These are phyloP conservation scores for Penicillium frequentans DNA, from an alignment of 2,329 filamentous ascomycete genomes.

Conservation along the genomic window DNA sequence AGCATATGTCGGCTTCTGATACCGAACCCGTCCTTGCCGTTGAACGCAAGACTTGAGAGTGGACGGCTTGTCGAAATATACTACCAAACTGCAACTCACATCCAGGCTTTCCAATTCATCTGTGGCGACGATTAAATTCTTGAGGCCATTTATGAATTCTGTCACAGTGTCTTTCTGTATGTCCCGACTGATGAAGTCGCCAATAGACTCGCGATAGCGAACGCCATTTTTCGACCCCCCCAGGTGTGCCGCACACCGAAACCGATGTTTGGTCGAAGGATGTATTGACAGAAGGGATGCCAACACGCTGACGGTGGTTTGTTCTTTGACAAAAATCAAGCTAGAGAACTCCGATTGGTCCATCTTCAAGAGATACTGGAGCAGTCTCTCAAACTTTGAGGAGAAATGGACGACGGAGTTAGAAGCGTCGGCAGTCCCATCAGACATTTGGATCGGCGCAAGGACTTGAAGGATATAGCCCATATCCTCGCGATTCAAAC, in stretches of 20 bases:
- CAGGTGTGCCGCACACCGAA: slow-evolving; percentile 42
- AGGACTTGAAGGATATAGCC: slow-evolving; percentile 53
- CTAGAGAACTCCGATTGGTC: slow-evolving; percentile 51
- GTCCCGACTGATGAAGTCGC: slow-evolving; percentile 49
- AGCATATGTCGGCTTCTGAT: slow-evolving; percentile 54
- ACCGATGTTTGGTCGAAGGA: slow-evolving; percentile 48
- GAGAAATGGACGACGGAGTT: slow-evolving; percentile 43
- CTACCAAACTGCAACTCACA: slow-evolving; percentile 63
- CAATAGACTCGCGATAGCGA: slow-evolving; percentile 46
- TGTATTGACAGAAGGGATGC: slow-evolving; percentile 57
- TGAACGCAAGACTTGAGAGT: slow-evolving; percentile 67
- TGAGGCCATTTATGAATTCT: slow-evolving; percentile 54
- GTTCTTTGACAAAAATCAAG: slow-evolving; percentile 68
- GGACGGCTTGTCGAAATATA: slow-evolving; percentile 63
- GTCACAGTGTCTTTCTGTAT: slow-evolving; percentile 54
- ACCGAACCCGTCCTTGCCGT: slow-evolving; percentile 62
- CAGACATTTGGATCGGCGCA: slow-evolving; percentile 17
- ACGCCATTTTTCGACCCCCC: slow-evolving; percentile 48
- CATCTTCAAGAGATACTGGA: slow-evolving; percentile 53
- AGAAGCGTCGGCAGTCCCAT: slow-evolving; percentile 5
- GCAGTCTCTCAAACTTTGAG: slow-evolving; percentile 57
- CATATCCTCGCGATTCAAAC: slow-evolving; percentile 54
- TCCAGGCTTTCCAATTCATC: slow-evolving; percentile 63
- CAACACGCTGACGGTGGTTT: slow-evolving; percentile 62
- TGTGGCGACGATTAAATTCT: slow-evolving; percentile 60